phyloP scores from a whole-genome alignment of 1,139 yeast species.

The Nematodospora anomalae region DNA sequence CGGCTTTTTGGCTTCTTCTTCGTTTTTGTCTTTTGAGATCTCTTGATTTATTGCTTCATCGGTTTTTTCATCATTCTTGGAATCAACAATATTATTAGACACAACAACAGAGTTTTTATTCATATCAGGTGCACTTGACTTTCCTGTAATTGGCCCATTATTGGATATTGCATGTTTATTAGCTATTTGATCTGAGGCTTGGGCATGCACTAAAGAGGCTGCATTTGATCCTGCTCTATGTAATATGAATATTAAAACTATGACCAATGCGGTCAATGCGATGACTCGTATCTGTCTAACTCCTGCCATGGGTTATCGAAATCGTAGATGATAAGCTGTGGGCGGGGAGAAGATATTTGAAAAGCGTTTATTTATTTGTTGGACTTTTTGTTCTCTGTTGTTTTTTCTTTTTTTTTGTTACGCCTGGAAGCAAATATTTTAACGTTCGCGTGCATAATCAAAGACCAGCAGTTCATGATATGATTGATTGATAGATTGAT shows the following conservation, averaged over 20 bases:
- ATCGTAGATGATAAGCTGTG: too few species aligned
- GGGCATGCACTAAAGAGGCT: slow-evolving; percentile 16
- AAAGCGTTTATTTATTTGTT: neutral
- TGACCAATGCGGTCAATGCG: slow-evolving; percentile 18
- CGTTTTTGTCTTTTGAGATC: slow-evolving; percentile 28
- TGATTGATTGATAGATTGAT: too few species aligned
- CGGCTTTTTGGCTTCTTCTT: slow-evolving; percentile 9
- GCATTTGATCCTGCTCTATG: slow-evolving; percentile 16
- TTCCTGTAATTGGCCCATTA: slow-evolving; percentile 5
- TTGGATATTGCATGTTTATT: slow-evolving; percentile 11
- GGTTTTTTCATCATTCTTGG: slow-evolving; percentile 35
- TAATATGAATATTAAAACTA: slow-evolving; percentile 18
- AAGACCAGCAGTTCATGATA: too few species aligned
- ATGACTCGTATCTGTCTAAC: slow-evolving; percentile 22
- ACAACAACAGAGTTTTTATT: slow-evolving; percentile 10
- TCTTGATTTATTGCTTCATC: slow-evolving; percentile 45
- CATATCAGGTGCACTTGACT: slow-evolving; percentile 1
- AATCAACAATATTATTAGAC: slow-evolving; percentile 26
- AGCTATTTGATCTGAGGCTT: slow-evolving; percentile 15
- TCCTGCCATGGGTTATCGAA: slow-evolving; percentile 14
- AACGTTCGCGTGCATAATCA: too few species aligned
- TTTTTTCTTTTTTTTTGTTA: neutral
- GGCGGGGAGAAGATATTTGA: neutral
- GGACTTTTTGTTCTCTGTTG: slow-evolving; percentile 1
- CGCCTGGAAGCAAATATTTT: neutral